A percentile compares a stretch with the other conserved stretches of the same genome.
phyloP scores from a whole-genome alignment of 495 filamentous ascomycete genomes.

The Clohesyomyces aquaticus region DNA sequence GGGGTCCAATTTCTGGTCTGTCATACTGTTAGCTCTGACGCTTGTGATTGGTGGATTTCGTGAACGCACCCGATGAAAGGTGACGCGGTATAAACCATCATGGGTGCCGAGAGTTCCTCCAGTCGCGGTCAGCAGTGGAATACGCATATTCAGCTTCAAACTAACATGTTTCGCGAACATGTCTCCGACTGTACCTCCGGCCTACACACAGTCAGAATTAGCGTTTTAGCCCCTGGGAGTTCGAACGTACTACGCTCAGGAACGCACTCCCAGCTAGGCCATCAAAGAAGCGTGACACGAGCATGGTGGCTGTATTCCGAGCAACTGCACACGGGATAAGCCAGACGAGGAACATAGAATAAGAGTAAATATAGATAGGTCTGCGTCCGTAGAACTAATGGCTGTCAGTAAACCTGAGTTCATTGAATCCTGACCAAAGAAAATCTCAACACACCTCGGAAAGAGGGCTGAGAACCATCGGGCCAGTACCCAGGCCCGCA shows the following conservation, averaged over 20 bases:
- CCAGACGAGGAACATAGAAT: slow-evolving; percentile 80
- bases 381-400: slow-evolving; percentile 82
- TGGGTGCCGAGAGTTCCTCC: slow-evolving; percentile 71
- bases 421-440: too few relatives aligned
- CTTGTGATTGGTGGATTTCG: slow-evolving; percentile 1
- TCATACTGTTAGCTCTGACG: slow-evolving; percentile 29
- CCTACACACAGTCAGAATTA: slow-evolving; percentile 35
- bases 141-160: slow-evolving; percentile 1
- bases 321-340: slow-evolving; percentile 88
- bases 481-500: slow-evolving; percentile 62
- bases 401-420: too few relatives aligned
- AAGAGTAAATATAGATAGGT: slow-evolving; percentile 80
- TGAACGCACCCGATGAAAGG: slow-evolving; percentile 68
- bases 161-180: slow-evolving; percentile 63
- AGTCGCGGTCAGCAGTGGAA: slow-evolving; percentile 30
- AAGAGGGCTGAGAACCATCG: slow-evolving; percentile 69
- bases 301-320: slow-evolving; percentile 78
- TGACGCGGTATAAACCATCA: slow-evolving; percentile 80
- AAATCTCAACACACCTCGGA: slow-evolving; percentile 63
- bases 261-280: slow-evolving; percentile 88
- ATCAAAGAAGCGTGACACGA: slow-evolving; percentile 81
- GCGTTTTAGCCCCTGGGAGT: neutral
- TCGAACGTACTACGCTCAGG: slow-evolving; percentile 61
- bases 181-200: slow-evolving; percentile 90
- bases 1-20: slow-evolving; percentile 60